phyloP scores from a whole-genome alignment of 306 rosid genomes.

The Cucurbita pepo region DNA sequence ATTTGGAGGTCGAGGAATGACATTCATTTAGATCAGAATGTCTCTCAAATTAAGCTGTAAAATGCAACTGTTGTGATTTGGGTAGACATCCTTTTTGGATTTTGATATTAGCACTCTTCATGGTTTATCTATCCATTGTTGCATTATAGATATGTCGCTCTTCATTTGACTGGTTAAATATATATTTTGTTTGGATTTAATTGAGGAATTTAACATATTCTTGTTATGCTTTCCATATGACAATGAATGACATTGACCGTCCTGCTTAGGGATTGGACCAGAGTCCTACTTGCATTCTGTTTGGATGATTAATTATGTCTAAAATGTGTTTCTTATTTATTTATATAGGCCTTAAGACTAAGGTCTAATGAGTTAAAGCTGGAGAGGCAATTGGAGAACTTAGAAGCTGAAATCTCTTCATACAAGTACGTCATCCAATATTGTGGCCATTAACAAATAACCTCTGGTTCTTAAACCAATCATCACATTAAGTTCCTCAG shows the following conservation, averaged over 20 bases:
- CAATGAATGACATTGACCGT: not conserved
- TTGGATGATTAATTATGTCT: conserved; percentile 9
- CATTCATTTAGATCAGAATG: not conserved
- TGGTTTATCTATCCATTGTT: not conserved
- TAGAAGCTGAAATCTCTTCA: conserved; percentile 63
- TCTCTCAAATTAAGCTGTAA: not conserved
- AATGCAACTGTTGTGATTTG: not conserved
- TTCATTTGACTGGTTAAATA: not conserved
- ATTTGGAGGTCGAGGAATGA: not conserved
- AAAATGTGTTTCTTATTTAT: not conserved
- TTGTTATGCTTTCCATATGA: not conserved
- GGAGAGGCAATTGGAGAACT: conserved; percentile 74
- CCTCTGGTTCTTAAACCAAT: not conserved
- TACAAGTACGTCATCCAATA: conserved; percentile 39
- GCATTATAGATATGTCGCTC: not conserved
- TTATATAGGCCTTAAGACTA: conserved; percentile 67
- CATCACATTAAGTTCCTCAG: not conserved
- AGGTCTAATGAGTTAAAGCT: conserved; percentile 89
- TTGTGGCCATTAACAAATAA: conserved; percentile 5
- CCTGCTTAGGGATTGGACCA: not conserved
- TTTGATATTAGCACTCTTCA: not conserved
- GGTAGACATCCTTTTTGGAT: not conserved
- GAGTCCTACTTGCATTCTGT: conserved; percentile 19
- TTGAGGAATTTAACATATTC: not conserved
- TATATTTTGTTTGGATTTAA: not conserved